Percentiles rank a stretch among this genome's conserved stretches.
These are phyloP conservation scores for Eutrema yunnanense DNA, from an alignment of 345 rosid species.

Conservation along the genomic window DNA sequence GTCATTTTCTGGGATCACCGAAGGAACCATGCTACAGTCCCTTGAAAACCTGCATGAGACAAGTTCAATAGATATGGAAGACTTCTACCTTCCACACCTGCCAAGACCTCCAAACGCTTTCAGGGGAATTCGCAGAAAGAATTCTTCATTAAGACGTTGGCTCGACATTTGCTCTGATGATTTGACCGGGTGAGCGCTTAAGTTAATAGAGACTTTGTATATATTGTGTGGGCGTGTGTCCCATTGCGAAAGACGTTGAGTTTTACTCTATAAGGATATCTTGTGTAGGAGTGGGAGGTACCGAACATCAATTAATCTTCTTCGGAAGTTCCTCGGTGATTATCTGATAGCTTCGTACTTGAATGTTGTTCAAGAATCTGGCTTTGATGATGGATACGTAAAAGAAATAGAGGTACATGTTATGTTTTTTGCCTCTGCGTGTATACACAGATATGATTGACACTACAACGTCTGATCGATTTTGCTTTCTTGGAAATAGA, in stretches of 20 bases:
- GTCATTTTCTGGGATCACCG: conserved; percentile 47
- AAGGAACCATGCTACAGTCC: conserved; percentile 48
- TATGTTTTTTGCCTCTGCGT: not conserved
- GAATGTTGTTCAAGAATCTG: conserved; percentile 58
- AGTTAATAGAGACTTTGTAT: not conserved
- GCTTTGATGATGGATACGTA: conserved; percentile 66
- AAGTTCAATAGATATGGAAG: conserved; percentile 46
- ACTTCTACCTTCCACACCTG: conserved; percentile 61
- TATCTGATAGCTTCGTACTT: conserved; percentile 72
- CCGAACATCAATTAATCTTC: conserved; percentile 47
- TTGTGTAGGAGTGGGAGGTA: conserved; percentile 62
- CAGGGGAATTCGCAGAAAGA: conserved; percentile 75
- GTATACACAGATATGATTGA: not conserved
- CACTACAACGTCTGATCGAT: not conserved
- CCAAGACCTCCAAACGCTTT: conserved; percentile 78
- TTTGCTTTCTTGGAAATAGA: conserved; percentile 35
- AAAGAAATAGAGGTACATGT: conserved; percentile 76
- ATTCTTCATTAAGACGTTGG: conserved; percentile 68
- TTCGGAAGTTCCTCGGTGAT: conserved; percentile 90
- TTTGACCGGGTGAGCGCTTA: conserved; percentile 52
- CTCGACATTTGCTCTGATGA: conserved; percentile 85
- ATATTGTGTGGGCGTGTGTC: not conserved
- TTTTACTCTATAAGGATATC: conserved; percentile 2
- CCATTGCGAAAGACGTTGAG: not conserved
- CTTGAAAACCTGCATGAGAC: conserved; percentile 48